Conservation (phyloP, 2,329 filamentous ascomycete species). For the Ascochyta rabiei region DNA sequence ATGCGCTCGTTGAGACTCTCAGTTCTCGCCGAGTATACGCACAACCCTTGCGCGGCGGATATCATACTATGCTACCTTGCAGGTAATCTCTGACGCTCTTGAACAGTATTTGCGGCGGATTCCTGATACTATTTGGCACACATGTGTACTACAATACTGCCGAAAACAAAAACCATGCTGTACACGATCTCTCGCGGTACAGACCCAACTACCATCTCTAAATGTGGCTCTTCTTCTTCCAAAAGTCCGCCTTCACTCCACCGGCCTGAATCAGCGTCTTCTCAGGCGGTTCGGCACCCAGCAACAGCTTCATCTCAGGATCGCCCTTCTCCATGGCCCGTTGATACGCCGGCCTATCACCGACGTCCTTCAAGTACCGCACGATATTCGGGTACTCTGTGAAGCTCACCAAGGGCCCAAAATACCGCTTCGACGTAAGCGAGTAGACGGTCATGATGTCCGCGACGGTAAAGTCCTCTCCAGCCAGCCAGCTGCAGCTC, state of each 20-base stretch:
- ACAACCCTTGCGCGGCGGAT: too few species aligned
- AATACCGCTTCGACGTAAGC: slow-evolving; percentile 65
- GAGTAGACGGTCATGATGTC: slow-evolving; percentile 67
- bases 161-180: neutral
- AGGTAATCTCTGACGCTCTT: too few species aligned
- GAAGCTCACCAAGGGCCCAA: slow-evolving; percentile 38
- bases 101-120: too few species aligned
- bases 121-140: too few species aligned
- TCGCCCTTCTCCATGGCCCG: slow-evolving; percentile 62
- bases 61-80: too few species aligned
- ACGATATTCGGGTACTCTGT: slow-evolving; percentile 25
- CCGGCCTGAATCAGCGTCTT: slow-evolving; percentile 21
- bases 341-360: slow-evolving; percentile 21
- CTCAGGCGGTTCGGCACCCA: slow-evolving; percentile 22
- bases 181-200: neutral
- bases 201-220: neutral
- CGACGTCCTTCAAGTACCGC: slow-evolving; percentile 24
- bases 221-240: slow-evolving; percentile 19
- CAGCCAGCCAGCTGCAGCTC: slow-evolving; percentile 61
- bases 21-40: too few species aligned
- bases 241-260: slow-evolving; percentile 22
- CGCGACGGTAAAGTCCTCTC: slow-evolving; percentile 65
- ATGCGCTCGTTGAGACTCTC: too few species aligned
- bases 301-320: slow-evolving; percentile 48
- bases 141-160: too few species aligned